Conservation (phyloP, 2,329 filamentous ascomycete species). For the Fusarium devonianum region DNA sequence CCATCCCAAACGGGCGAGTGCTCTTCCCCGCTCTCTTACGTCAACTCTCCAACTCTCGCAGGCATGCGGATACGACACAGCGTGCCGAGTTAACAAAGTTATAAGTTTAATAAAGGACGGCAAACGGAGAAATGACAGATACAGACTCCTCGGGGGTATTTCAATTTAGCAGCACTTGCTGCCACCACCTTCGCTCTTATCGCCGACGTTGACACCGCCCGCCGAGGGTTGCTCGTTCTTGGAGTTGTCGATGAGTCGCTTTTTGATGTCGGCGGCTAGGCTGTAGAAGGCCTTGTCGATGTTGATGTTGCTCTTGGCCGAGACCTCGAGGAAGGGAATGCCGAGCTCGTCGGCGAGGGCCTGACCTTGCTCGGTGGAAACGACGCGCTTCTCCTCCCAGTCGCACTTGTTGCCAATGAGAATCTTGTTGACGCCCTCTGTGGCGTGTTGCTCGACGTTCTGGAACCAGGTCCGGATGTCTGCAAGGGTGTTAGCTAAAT, state of each 20-base stretch:
- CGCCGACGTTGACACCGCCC: slow-evolving; percentile 73
- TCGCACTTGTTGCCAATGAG: slow-evolving; percentile 99
- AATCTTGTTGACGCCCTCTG: slow-evolving; percentile 99
- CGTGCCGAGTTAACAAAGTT: slow-evolving; percentile 37
- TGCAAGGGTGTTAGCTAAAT: slow-evolving; percentile 49
- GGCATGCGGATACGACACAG: slow-evolving; percentile 25
- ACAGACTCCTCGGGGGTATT: slow-evolving; percentile 22
- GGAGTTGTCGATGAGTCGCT: slow-evolving; percentile 90
- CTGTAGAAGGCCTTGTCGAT: slow-evolving; percentile 98
- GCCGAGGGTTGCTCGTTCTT: slow-evolving; percentile 72
- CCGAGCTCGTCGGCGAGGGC: slow-evolving; percentile 93
- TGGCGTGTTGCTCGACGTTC: slow-evolving; percentile 97
- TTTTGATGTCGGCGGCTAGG: slow-evolving; percentile 96
- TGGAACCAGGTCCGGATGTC: slow-evolving; percentile 99
- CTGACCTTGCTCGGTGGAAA: slow-evolving; percentile 92
- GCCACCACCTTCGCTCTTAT: slow-evolving; percentile 63
- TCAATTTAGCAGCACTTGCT: slow-evolving; percentile 78
- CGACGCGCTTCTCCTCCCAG: slow-evolving; percentile 98
- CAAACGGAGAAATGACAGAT: slow-evolving; percentile 36
- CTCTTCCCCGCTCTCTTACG: slow-evolving; percentile 21
- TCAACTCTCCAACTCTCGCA: slow-evolving; percentile 30
- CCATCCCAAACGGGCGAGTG: slow-evolving; percentile 9
- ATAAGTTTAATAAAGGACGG: slow-evolving; percentile 36
- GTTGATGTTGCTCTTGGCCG: slow-evolving; percentile 99
- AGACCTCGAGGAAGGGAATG: slow-evolving; percentile 98